Evolutionary conservation across 371 early-diverging fungal species (phyloP).

Genomic region (Dichotomocladium elegans): DNA sequence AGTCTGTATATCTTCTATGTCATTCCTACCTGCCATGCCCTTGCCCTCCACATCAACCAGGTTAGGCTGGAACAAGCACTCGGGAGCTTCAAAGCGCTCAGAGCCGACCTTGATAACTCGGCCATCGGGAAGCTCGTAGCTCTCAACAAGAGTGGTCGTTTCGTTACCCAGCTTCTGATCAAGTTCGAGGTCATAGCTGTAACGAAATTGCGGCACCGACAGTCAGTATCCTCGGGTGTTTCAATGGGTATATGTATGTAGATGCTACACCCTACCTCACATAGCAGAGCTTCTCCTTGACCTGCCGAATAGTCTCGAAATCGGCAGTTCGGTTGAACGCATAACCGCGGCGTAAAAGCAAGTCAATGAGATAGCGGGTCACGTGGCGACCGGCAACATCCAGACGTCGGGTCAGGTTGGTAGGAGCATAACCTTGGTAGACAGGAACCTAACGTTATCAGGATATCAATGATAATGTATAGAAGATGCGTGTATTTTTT

Average conservation of each 20-base stretch:
- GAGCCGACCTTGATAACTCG: slow-evolving; percentile 97
- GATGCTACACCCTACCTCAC: slow-evolving; percentile 80
- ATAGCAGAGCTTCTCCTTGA: slow-evolving; percentile 97
- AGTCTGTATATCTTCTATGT: background rate
- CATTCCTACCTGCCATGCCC: slow-evolving; percentile 81
- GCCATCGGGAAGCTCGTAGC: slow-evolving; percentile 97
- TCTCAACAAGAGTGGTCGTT: slow-evolving; percentile 93
- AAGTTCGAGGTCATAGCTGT: slow-evolving; percentile 87
- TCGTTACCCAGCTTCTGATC: slow-evolving; percentile 95
- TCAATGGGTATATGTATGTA: no score
- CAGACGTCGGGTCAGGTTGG: slow-evolving; percentile 86
- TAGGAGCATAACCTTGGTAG: slow-evolving; percentile 91
- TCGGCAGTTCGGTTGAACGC: slow-evolving; percentile 97
- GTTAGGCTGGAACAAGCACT: slow-evolving; percentile 97
- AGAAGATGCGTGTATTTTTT: no score
- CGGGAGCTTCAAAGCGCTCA: slow-evolving; percentile 97
- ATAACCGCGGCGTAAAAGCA: slow-evolving; percentile 91
- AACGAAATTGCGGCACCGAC: no score
- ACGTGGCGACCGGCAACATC: slow-evolving; percentile 97
- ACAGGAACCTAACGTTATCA: slow-evolving; percentile 83
- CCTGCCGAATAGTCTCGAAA: slow-evolving; percentile 95
- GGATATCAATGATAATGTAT: no score
- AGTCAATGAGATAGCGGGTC: slow-evolving; percentile 93
- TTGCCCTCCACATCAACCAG: slow-evolving; percentile 91
- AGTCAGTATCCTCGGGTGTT: no score